Base-by-base conservation (phyloP, 352 stramenopile genomes). In the Phytophthora citricola region DNA sequence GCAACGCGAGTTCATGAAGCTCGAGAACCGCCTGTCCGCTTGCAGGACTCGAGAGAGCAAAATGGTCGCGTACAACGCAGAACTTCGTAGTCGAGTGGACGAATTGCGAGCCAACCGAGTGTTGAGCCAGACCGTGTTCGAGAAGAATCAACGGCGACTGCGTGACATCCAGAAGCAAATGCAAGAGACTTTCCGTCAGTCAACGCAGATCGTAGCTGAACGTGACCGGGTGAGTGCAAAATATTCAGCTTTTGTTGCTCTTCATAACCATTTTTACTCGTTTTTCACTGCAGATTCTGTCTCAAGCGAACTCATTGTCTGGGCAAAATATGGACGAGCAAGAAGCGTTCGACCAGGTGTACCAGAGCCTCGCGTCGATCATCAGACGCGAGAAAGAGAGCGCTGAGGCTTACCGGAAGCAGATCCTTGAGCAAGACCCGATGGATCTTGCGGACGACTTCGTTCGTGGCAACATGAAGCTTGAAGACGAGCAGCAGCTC, bases 31-130 rank as follows among this genome's bases (percentile, higher is more conserved):
- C 12, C 68, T 93, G 22, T 90, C 85, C 6, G 77, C 85, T 7
- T 93, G 83, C 52, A 81, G 73, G 41, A 91, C 77, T 22, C 80
- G 85, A 5, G 85, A 94, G 67, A 91, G 85, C 71, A 92, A 92
- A 71, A 87, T 91, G 76, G 27, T 79, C 1, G 78, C 81, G 17
- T 69, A 74, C 27, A 92, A 92, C 49, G 67, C 66, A 2, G 76
- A 91, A 34, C 64, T 94, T 40, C 71, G 72, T 4, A 38, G 72
- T 27, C 76, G 73, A 20, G 83, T 92, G 6, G 85, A 92, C 50
- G 81, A 81, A 20, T 62, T 94, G 41, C 85, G 85, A 15, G 85
- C 83, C 22, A 82, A 66, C 31, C 79, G 85, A 15, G 73, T 90
- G 4, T 57, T 90, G 36, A 94, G 80, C 34, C 85, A 92, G 58